A percentile compares a stretch with the other conserved stretches of the same genome.
Conservation (phyloP, 1,284 basidiomycete species). For the Dichomitus squalens region DNA sequence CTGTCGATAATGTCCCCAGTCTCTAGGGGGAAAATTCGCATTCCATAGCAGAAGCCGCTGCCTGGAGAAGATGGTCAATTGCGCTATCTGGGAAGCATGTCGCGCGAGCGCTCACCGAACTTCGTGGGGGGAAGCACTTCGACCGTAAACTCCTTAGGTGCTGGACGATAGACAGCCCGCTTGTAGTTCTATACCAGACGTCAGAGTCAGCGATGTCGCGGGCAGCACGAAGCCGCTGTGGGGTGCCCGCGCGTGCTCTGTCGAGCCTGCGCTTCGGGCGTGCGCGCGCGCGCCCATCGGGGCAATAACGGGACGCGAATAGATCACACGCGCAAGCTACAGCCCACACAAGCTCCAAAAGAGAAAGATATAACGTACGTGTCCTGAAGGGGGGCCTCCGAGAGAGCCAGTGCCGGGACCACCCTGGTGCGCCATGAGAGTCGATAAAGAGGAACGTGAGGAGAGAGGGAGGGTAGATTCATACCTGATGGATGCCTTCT, state of each 20-base stretch:
- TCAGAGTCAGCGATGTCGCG: background rate
- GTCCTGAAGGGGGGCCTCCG: slow-evolving; percentile 31
- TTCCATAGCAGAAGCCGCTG: slow-evolving; percentile 56
- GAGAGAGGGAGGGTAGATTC: slow-evolving; percentile 9
- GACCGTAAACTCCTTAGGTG: slow-evolving; percentile 62
- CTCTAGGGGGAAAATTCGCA: slow-evolving; percentile 56
- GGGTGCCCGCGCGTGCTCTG: background rate
- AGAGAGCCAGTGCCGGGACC: slow-evolving; percentile 31
- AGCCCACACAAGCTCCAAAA: background rate
- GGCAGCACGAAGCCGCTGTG: background rate
- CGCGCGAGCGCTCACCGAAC: slow-evolving; percentile 44
- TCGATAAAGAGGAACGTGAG: slow-evolving; percentile 3
- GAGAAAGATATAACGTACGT: slow-evolving; percentile 24
- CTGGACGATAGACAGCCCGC: slow-evolving; percentile 57
- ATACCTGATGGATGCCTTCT: slow-evolving; percentile 4
- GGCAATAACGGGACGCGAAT: background rate
- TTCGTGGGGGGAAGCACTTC: slow-evolving; percentile 60
- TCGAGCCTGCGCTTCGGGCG: background rate
- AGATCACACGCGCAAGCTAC: background rate
- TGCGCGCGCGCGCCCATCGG: slow-evolving; percentile 2
- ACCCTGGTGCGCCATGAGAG: slow-evolving; percentile 24
- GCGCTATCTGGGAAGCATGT: background rate
- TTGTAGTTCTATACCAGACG: slow-evolving; percentile 46
- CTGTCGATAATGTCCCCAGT: slow-evolving; percentile 31
- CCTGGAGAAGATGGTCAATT: slow-evolving; percentile 39